Evolutionary conservation across 495 filamentous ascomycete species (phyloP).

Genomic region (Parachaetomium inaequale): DNA sequence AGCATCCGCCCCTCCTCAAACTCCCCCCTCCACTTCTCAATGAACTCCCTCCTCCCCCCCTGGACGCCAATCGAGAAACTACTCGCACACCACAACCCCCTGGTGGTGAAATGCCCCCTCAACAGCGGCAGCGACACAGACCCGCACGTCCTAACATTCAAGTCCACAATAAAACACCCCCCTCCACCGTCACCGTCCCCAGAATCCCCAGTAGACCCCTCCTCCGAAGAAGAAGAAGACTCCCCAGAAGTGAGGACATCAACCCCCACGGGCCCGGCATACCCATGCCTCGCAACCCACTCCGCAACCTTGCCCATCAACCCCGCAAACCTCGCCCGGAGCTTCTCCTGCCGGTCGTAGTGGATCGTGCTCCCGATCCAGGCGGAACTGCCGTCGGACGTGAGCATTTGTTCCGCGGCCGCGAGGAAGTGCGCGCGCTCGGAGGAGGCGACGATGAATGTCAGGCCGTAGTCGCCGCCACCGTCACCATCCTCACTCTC

Average conservation of each 20-base stretch:
- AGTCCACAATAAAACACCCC: conserved; percentile 30
- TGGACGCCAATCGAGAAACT: conserved; percentile 22
- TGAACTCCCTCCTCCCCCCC: conserved; percentile 21
- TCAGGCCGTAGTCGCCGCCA: conserved; percentile 35
- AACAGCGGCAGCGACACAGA: conserved; percentile 30
- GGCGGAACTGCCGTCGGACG: conserved; percentile 3
- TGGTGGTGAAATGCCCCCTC: conserved; percentile 22
- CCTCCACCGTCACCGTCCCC: not conserved
- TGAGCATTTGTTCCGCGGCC: conserved; percentile 30
- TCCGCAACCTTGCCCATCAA: conserved; percentile 24
- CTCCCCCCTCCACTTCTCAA: conserved; percentile 21
- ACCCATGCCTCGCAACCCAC: conserved; percentile 28
- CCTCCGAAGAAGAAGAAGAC: no score
- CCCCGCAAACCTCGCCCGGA: conserved; percentile 23
- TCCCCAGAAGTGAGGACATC: conserved; percentile 24
- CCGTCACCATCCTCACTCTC: no score
- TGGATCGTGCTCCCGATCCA: conserved; percentile 34
- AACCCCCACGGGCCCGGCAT: conserved; percentile 33
- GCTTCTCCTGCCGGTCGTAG: conserved; percentile 25
- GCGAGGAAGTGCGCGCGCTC: conserved; percentile 27
- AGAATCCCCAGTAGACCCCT: not conserved
- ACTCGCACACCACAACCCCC: conserved; percentile 27
- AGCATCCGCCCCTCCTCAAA: conserved; percentile 26
- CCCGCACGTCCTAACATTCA: conserved; percentile 37
- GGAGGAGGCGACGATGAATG: conserved; percentile 27